A percentile compares a stretch with the other conserved stretches of the same genome.
phyloP scores from a whole-genome alignment of 805 yeast species.

The Candida palmyrensis region DNA sequence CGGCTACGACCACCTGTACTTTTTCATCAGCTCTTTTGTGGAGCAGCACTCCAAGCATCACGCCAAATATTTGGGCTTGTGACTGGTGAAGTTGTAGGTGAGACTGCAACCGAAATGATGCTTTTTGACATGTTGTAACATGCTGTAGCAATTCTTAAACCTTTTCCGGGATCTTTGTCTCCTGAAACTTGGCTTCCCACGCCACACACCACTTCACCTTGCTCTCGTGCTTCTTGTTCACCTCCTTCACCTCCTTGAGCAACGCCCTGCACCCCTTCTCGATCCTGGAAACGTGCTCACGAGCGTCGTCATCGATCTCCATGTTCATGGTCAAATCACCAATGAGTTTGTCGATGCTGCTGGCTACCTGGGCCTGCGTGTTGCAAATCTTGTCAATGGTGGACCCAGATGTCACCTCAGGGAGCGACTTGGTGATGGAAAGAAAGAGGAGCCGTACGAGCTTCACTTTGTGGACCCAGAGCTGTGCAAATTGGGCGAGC shows the following conservation, averaged over 20 bases:
- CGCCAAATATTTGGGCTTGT: conserved; percentile 54
- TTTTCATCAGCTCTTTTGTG: conserved; percentile 73
- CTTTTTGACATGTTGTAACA: too few relatives aligned
- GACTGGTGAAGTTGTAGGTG: too few relatives aligned
- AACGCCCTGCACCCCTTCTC: conserved; percentile 22
- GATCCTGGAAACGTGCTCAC: conserved; percentile 17
- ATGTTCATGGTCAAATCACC: conserved; percentile 50
- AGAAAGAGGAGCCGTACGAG: conserved; percentile 54
- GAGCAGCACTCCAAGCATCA: conserved; percentile 84
- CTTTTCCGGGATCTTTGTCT: too few relatives aligned
- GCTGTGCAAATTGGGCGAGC: conserved; percentile 36
- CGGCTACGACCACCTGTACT: conserved; percentile 90
- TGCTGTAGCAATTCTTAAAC: too few relatives aligned
- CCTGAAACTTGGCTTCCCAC: conserved; percentile 39
- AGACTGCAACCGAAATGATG: too few relatives aligned
- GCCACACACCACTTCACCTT: conserved; percentile 56
- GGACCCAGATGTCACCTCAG: conserved; percentile 36
- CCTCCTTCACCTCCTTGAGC: conserved; percentile 34
- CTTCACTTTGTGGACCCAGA: conserved; percentile 50
- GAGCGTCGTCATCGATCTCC: conserved; percentile 33
- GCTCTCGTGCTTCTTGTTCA: conserved; percentile 46
- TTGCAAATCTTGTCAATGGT: conserved; percentile 44
- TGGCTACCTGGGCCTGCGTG: conserved; percentile 39
- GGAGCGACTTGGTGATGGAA: conserved; percentile 55
- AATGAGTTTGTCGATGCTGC: conserved; percentile 52